phyloP scores from a whole-genome alignment of 2,329 filamentous ascomycete genomes.

The Ceratocystis huliohia region DNA sequence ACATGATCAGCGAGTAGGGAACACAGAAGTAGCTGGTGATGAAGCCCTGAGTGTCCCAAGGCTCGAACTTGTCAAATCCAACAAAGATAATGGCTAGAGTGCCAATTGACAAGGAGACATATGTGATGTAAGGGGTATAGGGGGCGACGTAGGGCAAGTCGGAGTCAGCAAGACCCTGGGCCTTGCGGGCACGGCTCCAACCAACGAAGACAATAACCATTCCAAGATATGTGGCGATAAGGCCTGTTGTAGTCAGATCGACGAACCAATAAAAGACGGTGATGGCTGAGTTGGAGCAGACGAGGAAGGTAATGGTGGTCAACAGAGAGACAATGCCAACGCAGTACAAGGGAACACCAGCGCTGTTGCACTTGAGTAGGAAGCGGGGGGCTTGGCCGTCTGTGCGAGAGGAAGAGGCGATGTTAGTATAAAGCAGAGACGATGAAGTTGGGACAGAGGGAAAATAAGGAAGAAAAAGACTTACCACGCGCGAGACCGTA shows the following conservation, averaged over 20 bases:
- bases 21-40: slow-evolving; percentile 43
- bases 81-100: slow-evolving; percentile 41
- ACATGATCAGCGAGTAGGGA: slow-evolving; percentile 43
- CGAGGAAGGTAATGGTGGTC: slow-evolving; percentile 41
- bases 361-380: slow-evolving; percentile 45
- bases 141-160: slow-evolving; percentile 39
- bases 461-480: neutral
- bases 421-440: slow-evolving; percentile 5
- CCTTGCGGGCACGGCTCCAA: slow-evolving; percentile 41
- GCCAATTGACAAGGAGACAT: slow-evolving; percentile 33
- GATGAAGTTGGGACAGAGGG: neutral
- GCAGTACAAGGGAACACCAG: slow-evolving; percentile 49
- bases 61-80: slow-evolving; percentile 43
- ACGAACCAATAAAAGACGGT: slow-evolving; percentile 42
- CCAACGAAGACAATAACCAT: slow-evolving; percentile 36
- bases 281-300: slow-evolving; percentile 37
- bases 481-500: slow-evolving; percentile 36
- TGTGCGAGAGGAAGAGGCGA: slow-evolving; percentile 21
- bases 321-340: slow-evolving; percentile 42
- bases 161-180: slow-evolving; percentile 37
- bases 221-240: slow-evolving; percentile 50
- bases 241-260: slow-evolving; percentile 44
- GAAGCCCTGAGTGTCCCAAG: slow-evolving; percentile 32
- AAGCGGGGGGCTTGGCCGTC: slow-evolving; percentile 39
- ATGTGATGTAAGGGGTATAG: slow-evolving; percentile 23